Evolutionary conservation across 768 basidiomycete genomes (phyloP).

Genomic region (Lactarius vividus): DNA sequence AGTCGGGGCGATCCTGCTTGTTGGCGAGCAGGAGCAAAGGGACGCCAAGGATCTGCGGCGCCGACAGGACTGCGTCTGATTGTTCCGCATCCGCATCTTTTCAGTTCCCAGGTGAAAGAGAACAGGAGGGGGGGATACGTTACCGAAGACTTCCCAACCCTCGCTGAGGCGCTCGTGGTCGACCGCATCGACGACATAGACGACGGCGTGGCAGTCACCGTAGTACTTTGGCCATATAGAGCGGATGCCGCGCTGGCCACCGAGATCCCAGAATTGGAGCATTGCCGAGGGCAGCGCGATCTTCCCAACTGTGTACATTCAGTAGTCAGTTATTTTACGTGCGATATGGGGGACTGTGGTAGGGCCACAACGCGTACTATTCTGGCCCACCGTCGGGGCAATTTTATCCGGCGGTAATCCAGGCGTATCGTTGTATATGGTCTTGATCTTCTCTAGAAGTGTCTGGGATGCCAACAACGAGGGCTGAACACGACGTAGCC

Average conservation of each 20-base stretch:
- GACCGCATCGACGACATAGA: conserved; percentile 91
- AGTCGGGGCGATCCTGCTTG: conserved; percentile 84
- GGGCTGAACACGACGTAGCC: not conserved
- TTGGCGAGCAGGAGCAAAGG: conserved; percentile 92
- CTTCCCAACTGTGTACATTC: conserved; percentile 66
- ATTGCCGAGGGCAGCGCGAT: conserved; percentile 91
- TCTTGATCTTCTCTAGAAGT: conserved; percentile 91
- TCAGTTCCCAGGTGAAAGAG: conserved; percentile 24
- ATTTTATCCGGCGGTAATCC: conserved; percentile 92
- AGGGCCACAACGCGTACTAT: conserved; percentile 57
- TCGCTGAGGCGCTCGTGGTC: conserved; percentile 87
- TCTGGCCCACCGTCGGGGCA: conserved; percentile 95
- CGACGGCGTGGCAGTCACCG: conserved; percentile 95
- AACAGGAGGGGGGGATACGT: conserved; percentile 32
- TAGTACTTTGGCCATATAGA: conserved; percentile 95
- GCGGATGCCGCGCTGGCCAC: conserved; percentile 91
- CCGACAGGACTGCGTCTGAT: conserved; percentile 76
- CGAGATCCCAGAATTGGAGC: conserved; percentile 95
- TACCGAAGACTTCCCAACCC: conserved; percentile 98
- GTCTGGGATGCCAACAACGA: conserved; percentile 46
- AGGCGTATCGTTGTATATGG: conserved; percentile 80
- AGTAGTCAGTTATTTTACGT: not conserved
- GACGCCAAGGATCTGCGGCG: conserved; percentile 85
- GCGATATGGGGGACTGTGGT: not conserved
- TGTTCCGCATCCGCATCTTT: conserved; percentile 33